These are phyloP conservation scores for Talaromyces nanjingensis DNA, from an alignment of 495 filamentous ascomycete genomes.

Conservation along the genomic window DNA sequence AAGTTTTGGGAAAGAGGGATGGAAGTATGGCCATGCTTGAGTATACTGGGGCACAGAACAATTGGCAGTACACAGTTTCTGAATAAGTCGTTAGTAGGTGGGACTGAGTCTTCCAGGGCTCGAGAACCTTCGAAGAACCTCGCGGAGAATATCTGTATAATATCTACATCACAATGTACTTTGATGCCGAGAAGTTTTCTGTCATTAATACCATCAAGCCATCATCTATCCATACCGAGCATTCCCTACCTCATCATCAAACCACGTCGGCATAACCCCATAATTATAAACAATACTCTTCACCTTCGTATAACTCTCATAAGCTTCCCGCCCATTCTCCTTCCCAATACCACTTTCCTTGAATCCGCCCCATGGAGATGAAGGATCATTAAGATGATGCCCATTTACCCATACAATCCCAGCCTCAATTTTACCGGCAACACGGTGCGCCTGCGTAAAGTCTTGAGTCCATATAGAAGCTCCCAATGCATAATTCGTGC, in stretches of 20 bases:
- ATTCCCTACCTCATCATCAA: conserved; percentile 31
- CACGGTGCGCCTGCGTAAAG: conserved; percentile 49
- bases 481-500: conserved; percentile 43
- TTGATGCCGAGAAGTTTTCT: too few species aligned
- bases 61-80: too few species aligned
- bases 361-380: conserved; percentile 52
- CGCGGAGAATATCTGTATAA: too few species aligned
- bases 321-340: conserved; percentile 52
- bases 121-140: too few species aligned
- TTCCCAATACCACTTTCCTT: conserved; percentile 50
- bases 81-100: too few species aligned
- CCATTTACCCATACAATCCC: conserved; percentile 59
- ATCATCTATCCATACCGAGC: conserved; percentile 40
- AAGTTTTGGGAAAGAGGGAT: too few species aligned
- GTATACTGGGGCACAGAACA: too few species aligned
- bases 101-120: too few species aligned
- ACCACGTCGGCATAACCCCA: conserved; percentile 42
- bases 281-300: conserved; percentile 57
- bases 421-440: conserved; percentile 48
- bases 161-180: too few species aligned
- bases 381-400: conserved; percentile 55
- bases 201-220: too few species aligned
- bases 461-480: conserved; percentile 55
- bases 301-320: conserved; percentile 48
- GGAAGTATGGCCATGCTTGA: too few species aligned